Conservation (phyloP, 1,284 basidiomycete genomes). For the Rhodotorula sp. region DNA sequence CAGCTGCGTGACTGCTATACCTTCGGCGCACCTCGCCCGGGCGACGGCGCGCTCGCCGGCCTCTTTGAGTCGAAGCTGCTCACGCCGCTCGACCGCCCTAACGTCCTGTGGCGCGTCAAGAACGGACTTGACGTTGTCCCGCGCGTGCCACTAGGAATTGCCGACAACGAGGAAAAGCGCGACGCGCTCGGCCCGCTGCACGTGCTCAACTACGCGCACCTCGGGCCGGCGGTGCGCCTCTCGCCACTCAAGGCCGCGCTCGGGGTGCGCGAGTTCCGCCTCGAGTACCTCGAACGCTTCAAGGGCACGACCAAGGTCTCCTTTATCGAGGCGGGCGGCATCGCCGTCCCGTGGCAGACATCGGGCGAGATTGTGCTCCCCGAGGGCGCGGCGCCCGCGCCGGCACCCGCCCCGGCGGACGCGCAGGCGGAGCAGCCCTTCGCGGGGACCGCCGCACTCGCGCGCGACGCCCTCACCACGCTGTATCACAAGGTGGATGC, state of each 20-base stretch:
- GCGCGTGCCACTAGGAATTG: conserved; percentile 23
- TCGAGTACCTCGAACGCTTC: conserved; percentile 6
- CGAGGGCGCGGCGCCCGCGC: no score
- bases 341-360: neutral
- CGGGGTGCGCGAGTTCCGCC: neutral
- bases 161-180: conserved; percentile 10
- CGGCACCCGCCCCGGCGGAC: no score
- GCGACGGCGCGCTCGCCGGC: conserved; percentile 13
- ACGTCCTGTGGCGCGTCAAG: conserved; percentile 29
- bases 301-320: conserved; percentile 8
- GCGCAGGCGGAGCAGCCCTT: no score
- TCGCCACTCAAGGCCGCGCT: neutral
- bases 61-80: conserved; percentile 4
- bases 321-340: neutral
- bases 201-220: conserved; percentile 19
- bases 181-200: neutral
- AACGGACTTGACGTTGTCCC: conserved; percentile 32
- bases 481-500: no score
- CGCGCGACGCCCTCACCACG: no score
- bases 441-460: no score
- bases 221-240: conserved; percentile 13
- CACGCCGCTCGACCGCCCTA: conserved; percentile 24
- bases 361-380: no score
- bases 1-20: conserved; percentile 24
- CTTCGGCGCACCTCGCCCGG: conserved; percentile 26